These are phyloP conservation scores for Aspergillus heteromorphus DNA, from an alignment of 495 filamentous ascomycete species.

Conservation along the genomic window DNA sequence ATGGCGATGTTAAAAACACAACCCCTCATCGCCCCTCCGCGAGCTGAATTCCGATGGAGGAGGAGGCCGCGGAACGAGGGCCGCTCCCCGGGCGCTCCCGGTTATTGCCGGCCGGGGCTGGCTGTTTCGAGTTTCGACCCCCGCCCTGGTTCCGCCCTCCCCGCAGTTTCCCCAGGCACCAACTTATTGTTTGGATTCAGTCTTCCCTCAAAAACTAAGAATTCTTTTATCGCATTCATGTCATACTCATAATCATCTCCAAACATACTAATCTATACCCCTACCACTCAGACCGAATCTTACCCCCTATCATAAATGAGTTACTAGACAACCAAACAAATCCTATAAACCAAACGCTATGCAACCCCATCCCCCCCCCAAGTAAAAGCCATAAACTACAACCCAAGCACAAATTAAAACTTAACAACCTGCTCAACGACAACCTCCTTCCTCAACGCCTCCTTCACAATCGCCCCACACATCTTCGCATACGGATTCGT, in stretches of 20 bases:
- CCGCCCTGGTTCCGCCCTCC: not conserved
- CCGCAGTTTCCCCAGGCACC: not conserved
- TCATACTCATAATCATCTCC: slow-evolving; percentile 55
- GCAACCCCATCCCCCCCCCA: too few species aligned
- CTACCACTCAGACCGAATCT: slow-evolving; percentile 58
- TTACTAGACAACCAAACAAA: too few species aligned
- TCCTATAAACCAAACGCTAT: not conserved
- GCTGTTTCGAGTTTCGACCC: not conserved
- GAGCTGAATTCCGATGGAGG: not conserved
- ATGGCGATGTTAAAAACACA: not conserved
- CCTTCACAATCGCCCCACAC: slow-evolving; percentile 80
- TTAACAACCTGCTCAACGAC: not conserved
- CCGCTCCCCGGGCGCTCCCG: not conserved
- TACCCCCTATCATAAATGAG: slow-evolving; percentile 55
- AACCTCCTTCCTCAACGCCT: slow-evolving; percentile 75
- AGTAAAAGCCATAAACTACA: not conserved
- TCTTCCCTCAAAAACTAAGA: too few species aligned
- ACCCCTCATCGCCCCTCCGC: not conserved
- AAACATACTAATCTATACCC: slow-evolving; percentile 49
- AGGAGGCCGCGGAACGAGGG: not conserved
- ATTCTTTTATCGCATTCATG: too few species aligned
- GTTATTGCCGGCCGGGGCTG: not conserved
- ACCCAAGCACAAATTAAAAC: not conserved
- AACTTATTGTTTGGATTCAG: too few species aligned
- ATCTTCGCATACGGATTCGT: slow-evolving; percentile 86